Percentiles rank a stretch among this genome's conserved stretches.
Evolutionary conservation across 768 basidiomycete species (phyloP).

Genomic region (Phanerochaete carnosa): DNA sequence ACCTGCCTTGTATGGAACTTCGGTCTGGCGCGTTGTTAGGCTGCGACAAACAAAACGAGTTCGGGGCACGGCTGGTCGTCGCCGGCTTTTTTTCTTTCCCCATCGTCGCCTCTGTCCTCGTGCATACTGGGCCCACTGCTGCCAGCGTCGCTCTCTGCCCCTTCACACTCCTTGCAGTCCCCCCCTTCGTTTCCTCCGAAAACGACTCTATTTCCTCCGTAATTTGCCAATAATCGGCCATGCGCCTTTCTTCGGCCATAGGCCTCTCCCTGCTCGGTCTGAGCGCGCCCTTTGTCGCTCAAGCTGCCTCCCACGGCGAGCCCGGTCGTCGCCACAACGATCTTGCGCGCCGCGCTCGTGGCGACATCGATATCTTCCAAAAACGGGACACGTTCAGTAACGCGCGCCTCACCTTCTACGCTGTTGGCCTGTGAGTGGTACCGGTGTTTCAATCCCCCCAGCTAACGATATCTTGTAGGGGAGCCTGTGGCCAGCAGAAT

Average conservation of each 20-base stretch:
- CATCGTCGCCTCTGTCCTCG: neutral
- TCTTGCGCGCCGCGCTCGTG: slow-evolving; percentile 22
- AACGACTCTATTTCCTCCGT: neutral
- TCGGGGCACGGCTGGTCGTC: neutral
- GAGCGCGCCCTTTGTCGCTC: slow-evolving; percentile 20
- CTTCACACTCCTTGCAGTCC: slow-evolving; percentile 2
- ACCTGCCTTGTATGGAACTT: neutral
- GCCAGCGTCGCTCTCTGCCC: slow-evolving; percentile 11
- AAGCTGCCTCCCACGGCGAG: slow-evolving; percentile 12
- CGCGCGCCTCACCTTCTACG: slow-evolving; percentile 32
- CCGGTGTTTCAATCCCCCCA: neutral
- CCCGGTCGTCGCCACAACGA: slow-evolving; percentile 24
- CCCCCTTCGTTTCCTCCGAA: neutral
- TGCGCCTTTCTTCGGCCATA: slow-evolving; percentile 23
- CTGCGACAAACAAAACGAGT: slow-evolving; percentile 6
- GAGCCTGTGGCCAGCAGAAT: slow-evolving; percentile 28
- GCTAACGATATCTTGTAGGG: too few species aligned
- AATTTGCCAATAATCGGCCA: slow-evolving; percentile 10
- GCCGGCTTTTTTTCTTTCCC: neutral
- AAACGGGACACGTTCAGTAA: slow-evolving; percentile 18
- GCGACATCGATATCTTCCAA: slow-evolving; percentile 13
- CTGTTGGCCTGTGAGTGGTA: slow-evolving; percentile 31
- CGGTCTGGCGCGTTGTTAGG: slow-evolving; percentile 3
- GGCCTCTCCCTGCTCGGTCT: slow-evolving; percentile 20
- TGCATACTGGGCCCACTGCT: neutral